phyloP scores from a whole-genome alignment of 1,139 yeast species.

The Kodamaea sp. region DNA sequence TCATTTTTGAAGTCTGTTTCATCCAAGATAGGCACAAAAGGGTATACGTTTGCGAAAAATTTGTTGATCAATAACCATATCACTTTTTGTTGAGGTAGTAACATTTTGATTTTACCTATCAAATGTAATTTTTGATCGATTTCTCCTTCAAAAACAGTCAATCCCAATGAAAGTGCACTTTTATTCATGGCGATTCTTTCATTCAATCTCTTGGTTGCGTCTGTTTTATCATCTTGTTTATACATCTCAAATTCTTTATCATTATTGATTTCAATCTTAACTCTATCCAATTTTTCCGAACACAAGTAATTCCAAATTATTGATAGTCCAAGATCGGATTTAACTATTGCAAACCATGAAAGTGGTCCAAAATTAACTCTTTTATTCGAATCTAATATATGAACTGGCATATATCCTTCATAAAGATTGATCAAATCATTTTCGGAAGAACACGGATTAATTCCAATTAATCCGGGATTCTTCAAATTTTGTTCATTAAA shows the following conservation, averaged over 20 bases:
- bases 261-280: conserved; percentile 24
- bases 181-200: conserved; percentile 15
- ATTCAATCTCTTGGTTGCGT: conserved; percentile 1
- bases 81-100: conserved; percentile 37
- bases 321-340: conserved; percentile 15
- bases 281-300: conserved; percentile 16
- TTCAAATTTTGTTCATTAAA: not conserved
- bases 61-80: conserved; percentile 29
- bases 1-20: conserved; percentile 29
- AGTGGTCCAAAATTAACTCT: conserved; percentile 22
- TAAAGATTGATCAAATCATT: conserved; percentile 18
- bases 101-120: conserved; percentile 23
- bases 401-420: conserved; percentile 23
- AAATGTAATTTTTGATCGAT: conserved; percentile 26
- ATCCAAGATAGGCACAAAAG: conserved; percentile 50
- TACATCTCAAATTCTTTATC: conserved; percentile 28
- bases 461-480: conserved; percentile 21
- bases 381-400: conserved; percentile 18
- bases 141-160: conserved; percentile 30
- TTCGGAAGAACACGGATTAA: conserved; percentile 22
- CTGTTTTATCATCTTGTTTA: conserved; percentile 7
- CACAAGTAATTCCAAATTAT: conserved; percentile 15
- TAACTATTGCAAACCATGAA: conserved; percentile 35
- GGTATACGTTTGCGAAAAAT: conserved; percentile 45
- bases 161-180: conserved; percentile 28